Conservation (phyloP, 441 rosid species). For the Gossypium davidsonii region DNA sequence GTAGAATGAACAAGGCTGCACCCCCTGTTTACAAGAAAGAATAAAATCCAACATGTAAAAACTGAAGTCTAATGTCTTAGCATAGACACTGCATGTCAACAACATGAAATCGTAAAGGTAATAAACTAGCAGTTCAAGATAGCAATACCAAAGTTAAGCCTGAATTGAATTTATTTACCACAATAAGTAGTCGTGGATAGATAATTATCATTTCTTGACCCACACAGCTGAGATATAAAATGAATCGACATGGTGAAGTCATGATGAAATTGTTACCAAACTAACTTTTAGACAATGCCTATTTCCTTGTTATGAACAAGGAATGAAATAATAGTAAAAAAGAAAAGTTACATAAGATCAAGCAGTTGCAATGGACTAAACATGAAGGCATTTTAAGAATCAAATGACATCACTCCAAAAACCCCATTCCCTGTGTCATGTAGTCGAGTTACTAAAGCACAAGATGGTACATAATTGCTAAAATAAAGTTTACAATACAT, state of each 20-base stretch:
- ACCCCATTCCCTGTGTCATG: neutral
- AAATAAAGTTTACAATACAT: neutral
- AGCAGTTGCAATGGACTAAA: neutral
- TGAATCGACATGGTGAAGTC: neutral
- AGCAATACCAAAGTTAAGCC: neutral
- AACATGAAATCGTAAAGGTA: neutral
- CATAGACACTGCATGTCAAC: neutral
- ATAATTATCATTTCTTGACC: neutral
- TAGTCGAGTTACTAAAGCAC: neutral
- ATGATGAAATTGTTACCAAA: neutral
- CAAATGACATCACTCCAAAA: neutral
- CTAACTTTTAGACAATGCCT: neutral
- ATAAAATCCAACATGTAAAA: neutral
- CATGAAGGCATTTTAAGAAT: neutral
- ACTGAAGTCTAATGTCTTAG: neutral
- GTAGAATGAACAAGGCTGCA: slow-evolving; percentile 67
- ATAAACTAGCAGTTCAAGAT: slow-evolving; percentile 9
- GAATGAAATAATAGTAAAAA: neutral
- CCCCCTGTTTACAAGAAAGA: slow-evolving; percentile 38
- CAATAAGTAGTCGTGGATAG: slow-evolving; percentile 1
- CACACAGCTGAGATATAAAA: neutral
- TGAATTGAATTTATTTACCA: neutral
- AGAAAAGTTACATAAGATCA: neutral
- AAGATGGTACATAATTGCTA: neutral
- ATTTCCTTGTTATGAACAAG: neutral